These are phyloP conservation scores for Trichoderma sp. DNA, from an alignment of 2,329 filamentous ascomycete genomes.

Conservation along the genomic window DNA sequence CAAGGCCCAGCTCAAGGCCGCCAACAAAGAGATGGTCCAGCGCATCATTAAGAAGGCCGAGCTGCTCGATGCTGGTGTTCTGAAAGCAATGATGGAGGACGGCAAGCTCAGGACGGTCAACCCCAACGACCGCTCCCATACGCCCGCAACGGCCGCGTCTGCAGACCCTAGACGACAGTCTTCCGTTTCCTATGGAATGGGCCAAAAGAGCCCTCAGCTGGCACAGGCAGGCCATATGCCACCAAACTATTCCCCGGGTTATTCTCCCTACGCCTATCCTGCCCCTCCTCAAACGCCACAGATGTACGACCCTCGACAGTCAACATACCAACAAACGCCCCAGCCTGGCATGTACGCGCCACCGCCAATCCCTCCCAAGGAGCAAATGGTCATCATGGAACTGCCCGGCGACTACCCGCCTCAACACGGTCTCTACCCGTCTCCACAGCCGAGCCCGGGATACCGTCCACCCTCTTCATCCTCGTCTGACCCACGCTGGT, in stretches of 20 bases:
- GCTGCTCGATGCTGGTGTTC: slow-evolving; percentile 62
- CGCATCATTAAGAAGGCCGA: slow-evolving; percentile 71
- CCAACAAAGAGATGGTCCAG: slow-evolving; percentile 65
- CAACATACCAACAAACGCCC: slow-evolving; percentile 21
- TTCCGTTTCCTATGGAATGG: neutral
- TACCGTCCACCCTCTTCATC: slow-evolving; percentile 28
- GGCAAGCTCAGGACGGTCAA: slow-evolving; percentile 61
- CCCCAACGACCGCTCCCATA: slow-evolving; percentile 48
- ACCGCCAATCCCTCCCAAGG: slow-evolving; percentile 30
- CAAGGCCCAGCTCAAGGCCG: slow-evolving; percentile 64
- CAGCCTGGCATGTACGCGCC: slow-evolving; percentile 25
- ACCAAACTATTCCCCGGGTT: slow-evolving; percentile 35
- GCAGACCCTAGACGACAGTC: slow-evolving; percentile 6
- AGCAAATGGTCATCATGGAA: slow-evolving; percentile 38
- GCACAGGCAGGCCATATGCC: slow-evolving; percentile 28
- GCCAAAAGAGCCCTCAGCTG: neutral
- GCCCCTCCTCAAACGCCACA: slow-evolving; percentile 14
- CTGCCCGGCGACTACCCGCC: slow-evolving; percentile 50
- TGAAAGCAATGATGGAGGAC: slow-evolving; percentile 66
- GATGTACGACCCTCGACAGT: slow-evolving; percentile 20
- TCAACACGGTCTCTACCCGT: slow-evolving; percentile 21
- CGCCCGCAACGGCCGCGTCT: slow-evolving; percentile 24
- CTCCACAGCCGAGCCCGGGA: slow-evolving; percentile 27
- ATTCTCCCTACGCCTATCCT: slow-evolving; percentile 22
- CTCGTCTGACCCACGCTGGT: slow-evolving; percentile 39